Percentiles rank a stretch among this genome's conserved stretches.
These are phyloP conservation scores for Stellera chamaejasme DNA, from an alignment of 345 rosid genomes.

Conservation along the genomic window DNA sequence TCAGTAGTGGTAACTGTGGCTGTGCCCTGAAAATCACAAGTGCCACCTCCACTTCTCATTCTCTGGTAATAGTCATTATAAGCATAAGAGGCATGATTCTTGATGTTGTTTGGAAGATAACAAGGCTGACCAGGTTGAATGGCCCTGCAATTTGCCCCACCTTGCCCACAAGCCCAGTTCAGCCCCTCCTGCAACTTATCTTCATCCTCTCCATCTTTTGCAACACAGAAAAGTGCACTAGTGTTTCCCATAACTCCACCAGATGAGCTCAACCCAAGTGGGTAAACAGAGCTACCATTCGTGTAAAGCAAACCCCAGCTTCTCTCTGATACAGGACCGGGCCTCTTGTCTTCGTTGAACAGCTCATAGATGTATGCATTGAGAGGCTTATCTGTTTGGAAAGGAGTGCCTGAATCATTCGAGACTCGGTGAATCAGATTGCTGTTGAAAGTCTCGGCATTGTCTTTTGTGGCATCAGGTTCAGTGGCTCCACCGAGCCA, in stretches of 20 bases:
- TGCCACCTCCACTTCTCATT: constrained; percentile 62
- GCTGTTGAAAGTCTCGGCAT: constrained; percentile 61
- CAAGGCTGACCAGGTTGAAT: constrained; percentile 64
- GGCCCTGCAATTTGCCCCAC: constrained; percentile 58
- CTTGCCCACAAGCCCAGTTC: constrained; percentile 91
- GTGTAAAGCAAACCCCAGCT: constrained; percentile 75
- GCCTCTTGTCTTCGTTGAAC: constrained; percentile 64
- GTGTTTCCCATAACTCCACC: constrained; percentile 26
- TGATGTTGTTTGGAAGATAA: constrained; percentile 39
- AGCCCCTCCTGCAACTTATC: constrained; percentile 56
- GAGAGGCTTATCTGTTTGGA: constrained; percentile 49
- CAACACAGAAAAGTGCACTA: constrained; percentile 54
- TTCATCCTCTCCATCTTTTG: constrained; percentile 51
- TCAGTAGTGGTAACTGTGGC: constrained; percentile 43
- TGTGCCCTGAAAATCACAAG: constrained; percentile 69
- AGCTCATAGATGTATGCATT: constrained; percentile 73
- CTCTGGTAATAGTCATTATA: constrained; percentile 73
- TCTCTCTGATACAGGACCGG: constrained; percentile 58
- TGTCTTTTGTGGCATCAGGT: constrained; percentile 56
- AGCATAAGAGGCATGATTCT: constrained; percentile 77
- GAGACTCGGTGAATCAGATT: constrained; percentile 58
- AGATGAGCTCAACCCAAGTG: constrained; percentile 33
- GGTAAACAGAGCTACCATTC: constrained; percentile 63
- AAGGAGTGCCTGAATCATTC: constrained; percentile 79
- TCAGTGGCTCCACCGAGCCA: constrained; percentile 58